These are phyloP conservation scores for Quambalaria eucalypti DNA, from an alignment of 1,284 basidiomycete species.

Conservation along the genomic window DNA sequence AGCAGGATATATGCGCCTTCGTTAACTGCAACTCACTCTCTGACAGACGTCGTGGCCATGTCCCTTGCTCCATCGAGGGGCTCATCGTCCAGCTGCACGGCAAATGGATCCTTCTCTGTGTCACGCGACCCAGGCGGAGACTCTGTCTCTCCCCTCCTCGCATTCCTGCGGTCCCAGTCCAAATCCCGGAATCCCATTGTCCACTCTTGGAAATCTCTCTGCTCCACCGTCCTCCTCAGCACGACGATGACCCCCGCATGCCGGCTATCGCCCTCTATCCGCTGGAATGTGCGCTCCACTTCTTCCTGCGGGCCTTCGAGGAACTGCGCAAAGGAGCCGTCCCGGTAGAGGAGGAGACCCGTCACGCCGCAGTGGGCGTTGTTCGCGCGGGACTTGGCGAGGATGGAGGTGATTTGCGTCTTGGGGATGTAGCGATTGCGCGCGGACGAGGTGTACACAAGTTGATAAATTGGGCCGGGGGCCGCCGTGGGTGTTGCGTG, in stretches of 20 bases:
- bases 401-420: slow-evolving; percentile 13
- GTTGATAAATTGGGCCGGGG: too few relatives aligned
- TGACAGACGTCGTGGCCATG: not conserved
- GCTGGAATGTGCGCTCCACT: slow-evolving; percentile 14
- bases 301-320: slow-evolving; percentile 17
- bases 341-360: slow-evolving; percentile 18
- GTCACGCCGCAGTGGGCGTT: slow-evolving; percentile 17
- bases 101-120: not conserved
- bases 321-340: slow-evolving; percentile 25
- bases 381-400: slow-evolving; percentile 13
- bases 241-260: slow-evolving; percentile 18
- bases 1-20: too few relatives aligned
- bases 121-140: too few relatives aligned
- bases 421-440: slow-evolving; percentile 10
- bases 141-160: not conserved
- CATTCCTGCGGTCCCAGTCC: not conserved
- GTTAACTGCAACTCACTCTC: not conserved
- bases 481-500: too few relatives aligned
- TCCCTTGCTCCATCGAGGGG: not conserved
- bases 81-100: not conserved
- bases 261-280: slow-evolving; percentile 17
- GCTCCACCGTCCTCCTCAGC: slow-evolving; percentile 8
- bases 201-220: slow-evolving; percentile 23
- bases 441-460: slow-evolving; percentile 24
- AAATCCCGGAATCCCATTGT: slow-evolving; percentile 25